Percentiles rank a stretch among this genome's conserved stretches.
These are phyloP conservation scores for Uncinocarpus reesii DNA, from an alignment of 2,329 filamentous ascomycete species.

Conservation along the genomic window DNA sequence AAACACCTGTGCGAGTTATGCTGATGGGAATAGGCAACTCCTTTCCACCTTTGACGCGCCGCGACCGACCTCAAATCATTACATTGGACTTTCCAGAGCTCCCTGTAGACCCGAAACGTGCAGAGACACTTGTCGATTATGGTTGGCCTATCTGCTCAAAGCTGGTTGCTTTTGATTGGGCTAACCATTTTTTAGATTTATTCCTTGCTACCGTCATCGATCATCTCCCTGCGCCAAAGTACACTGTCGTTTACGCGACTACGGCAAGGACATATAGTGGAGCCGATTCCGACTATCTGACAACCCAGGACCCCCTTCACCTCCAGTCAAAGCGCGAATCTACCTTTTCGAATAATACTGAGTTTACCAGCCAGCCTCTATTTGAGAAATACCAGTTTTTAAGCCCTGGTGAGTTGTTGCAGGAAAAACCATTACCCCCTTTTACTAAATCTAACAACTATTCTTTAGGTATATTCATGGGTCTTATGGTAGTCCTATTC, in stretches of 20 bases:
- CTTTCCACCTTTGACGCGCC: slow-evolving; percentile 29
- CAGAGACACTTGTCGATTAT: slow-evolving; percentile 34
- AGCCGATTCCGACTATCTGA: slow-evolving; percentile 40
- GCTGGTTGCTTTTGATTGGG: slow-evolving; percentile 9
- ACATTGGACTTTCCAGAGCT: slow-evolving; percentile 38
- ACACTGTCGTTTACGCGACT: slow-evolving; percentile 68
- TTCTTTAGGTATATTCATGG: slow-evolving; percentile 73
- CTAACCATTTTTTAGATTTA: slow-evolving; percentile 6
- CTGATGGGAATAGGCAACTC: slow-evolving; percentile 21
- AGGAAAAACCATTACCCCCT: not conserved
- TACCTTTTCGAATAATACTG: slow-evolving; percentile 31
- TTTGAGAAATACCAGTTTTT: slow-evolving; percentile 96
- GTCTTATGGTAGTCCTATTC: slow-evolving; percentile 57
- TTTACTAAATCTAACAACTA: not conserved
- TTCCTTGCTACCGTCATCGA: slow-evolving; percentile 38
- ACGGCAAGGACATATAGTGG: slow-evolving; percentile 40
- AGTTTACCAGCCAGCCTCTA: slow-evolving; percentile 28
- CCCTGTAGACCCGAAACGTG: slow-evolving; percentile 28
- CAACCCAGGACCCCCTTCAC: slow-evolving; percentile 48
- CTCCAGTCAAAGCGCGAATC: slow-evolving; percentile 62
- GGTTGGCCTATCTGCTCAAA: slow-evolving; percentile 26
- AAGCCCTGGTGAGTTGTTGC: slow-evolving; percentile 57
- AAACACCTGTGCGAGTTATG: not conserved
- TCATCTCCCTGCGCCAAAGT: slow-evolving; percentile 43
- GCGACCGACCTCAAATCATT: slow-evolving; percentile 34